Percentiles rank a stretch among this genome's conserved stretches.
phyloP scores from a whole-genome alignment of 2,329 filamentous ascomycete genomes.

The Neopestalotiopsis sp. region DNA sequence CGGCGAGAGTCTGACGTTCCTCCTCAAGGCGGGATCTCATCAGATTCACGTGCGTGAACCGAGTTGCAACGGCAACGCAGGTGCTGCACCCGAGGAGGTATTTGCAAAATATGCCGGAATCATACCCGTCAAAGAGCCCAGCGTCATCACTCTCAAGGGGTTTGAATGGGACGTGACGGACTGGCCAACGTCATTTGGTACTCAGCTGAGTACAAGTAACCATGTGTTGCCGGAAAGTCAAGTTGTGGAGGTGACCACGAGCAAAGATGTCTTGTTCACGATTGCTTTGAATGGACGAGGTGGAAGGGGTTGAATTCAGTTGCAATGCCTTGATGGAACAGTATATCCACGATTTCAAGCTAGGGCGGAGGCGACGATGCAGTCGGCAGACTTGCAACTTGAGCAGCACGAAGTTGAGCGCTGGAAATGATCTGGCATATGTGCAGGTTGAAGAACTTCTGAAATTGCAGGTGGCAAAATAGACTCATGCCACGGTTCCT shows the following conservation, averaged over 20 bases:
- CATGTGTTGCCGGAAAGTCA: constrained; percentile 66
- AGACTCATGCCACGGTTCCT: constrained; percentile 2
- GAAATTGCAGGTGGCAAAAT: background rate
- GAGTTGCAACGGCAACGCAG: constrained; percentile 19
- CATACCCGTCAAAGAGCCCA: constrained; percentile 79
- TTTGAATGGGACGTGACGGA: constrained; percentile 89
- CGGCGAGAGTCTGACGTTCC: constrained; percentile 79
- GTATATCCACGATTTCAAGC: background rate
- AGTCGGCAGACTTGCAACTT: background rate
- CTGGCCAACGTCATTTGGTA: constrained; percentile 80
- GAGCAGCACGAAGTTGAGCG: too few species aligned
- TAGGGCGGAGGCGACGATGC: background rate
- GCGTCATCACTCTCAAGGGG: constrained; percentile 78
- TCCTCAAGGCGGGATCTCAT: constrained; percentile 74
- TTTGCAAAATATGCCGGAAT: constrained; percentile 87
- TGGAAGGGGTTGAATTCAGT: background rate
- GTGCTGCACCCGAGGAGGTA: constrained; percentile 37
- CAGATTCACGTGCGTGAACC: constrained; percentile 65
- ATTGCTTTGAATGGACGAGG: constrained; percentile 59
- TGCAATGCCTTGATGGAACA: background rate
- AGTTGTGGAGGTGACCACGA: constrained; percentile 67
- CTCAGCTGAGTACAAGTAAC: constrained; percentile 80
- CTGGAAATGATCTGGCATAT: background rate
- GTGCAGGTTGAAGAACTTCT: background rate
- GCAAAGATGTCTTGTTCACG: constrained; percentile 74